Evolutionary conservation across 768 basidiomycete species (phyloP), one percentile per base, ranked within the genome.

Genomic region (Termitomyces sp.): DNA sequence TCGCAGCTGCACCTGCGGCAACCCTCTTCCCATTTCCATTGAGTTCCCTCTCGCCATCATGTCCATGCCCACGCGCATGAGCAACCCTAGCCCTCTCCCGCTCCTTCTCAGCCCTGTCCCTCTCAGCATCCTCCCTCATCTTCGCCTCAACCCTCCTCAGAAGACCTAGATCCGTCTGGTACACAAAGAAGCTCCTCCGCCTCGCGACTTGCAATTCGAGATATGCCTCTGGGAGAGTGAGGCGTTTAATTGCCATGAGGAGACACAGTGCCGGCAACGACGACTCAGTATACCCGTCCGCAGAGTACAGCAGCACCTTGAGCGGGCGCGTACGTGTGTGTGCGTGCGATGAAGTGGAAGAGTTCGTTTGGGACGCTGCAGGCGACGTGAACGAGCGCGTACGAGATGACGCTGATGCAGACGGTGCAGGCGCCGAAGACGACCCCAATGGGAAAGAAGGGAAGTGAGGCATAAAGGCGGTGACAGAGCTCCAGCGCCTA

Each of bases 281-380:
- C 10, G 91, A 89, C 69, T 98, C 95, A 22, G 96, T 98, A 73
- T 96, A 94, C 46, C 91, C 93, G 67, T 95, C 93, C 16, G 86
- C 81, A 16, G 87, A 89, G 69, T 92, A 90, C 27, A 94, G 68
- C 57, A 94, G 78, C 52, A 94, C 73, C 65, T 91, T 91, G 52
- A 85, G 73, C 5, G 88, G 89, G 29, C 79, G 76, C 27, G 81
- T 80, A 56, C 78, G 81, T 52, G 69, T 63, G 31, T 67, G 64
- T 27, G 62, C 54, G n/a, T 27, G 25, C 1, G 20, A 15, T 20
- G 62, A 52, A 45, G 45, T 39, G 53, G 53, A 29, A n/a, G 48
- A 27, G 43, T 59, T 35, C 58, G 64, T 40, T 52, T 60, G 47
- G 45, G 62, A 43, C 5, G 36, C 53, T 41, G 63, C 64, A 42